A percentile compares a stretch with the other conserved stretches of the same genome.
These are phyloP conservation scores for Pythium sp. DNA, from an alignment of 352 stramenopile species.

Conservation along the genomic window DNA sequence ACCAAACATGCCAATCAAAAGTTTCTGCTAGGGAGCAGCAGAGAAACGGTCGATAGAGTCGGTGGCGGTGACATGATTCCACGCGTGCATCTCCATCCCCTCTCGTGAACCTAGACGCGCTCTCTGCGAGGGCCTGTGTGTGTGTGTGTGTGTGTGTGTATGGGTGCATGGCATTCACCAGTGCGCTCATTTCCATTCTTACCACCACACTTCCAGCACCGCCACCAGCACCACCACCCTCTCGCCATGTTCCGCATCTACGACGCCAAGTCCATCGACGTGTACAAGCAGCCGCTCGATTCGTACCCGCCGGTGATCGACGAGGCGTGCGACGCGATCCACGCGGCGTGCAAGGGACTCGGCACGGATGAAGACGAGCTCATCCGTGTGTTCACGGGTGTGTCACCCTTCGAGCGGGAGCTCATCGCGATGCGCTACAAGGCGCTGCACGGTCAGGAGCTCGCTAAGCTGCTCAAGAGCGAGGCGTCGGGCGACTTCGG, in stretches of 20 bases:
- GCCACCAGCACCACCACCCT: background rate
- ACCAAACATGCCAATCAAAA: background rate
- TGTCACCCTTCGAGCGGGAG: slow-evolving; percentile 49
- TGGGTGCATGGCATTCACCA: too few species aligned
- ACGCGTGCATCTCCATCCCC: background rate
- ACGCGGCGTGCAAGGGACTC: slow-evolving; percentile 60
- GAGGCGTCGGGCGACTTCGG: slow-evolving; percentile 71
- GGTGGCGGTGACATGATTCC: background rate
- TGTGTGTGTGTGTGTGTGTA: too few species aligned
- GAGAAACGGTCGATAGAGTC: background rate
- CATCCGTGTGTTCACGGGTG: slow-evolving; percentile 40
- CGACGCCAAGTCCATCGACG: slow-evolving; percentile 21
- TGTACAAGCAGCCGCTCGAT: slow-evolving; percentile 13
- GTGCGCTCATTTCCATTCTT: background rate
- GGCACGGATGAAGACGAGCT: slow-evolving; percentile 69
- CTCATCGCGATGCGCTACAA: slow-evolving; percentile 71
- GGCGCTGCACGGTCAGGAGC: slow-evolving; percentile 50
- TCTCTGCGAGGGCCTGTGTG: too few species aligned
- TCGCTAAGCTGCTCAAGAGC: slow-evolving; percentile 60
- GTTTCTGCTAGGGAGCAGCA: background rate
- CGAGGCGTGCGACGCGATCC: slow-evolving; percentile 47
- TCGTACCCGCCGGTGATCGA: slow-evolving; percentile 50
- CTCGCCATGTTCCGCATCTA: slow-evolving; percentile 34
- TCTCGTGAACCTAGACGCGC: background rate
- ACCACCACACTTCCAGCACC: background rate